phyloP scores from a whole-genome alignment of 1,284 basidiomycete genomes.

The Gymnopus androsaceus region DNA sequence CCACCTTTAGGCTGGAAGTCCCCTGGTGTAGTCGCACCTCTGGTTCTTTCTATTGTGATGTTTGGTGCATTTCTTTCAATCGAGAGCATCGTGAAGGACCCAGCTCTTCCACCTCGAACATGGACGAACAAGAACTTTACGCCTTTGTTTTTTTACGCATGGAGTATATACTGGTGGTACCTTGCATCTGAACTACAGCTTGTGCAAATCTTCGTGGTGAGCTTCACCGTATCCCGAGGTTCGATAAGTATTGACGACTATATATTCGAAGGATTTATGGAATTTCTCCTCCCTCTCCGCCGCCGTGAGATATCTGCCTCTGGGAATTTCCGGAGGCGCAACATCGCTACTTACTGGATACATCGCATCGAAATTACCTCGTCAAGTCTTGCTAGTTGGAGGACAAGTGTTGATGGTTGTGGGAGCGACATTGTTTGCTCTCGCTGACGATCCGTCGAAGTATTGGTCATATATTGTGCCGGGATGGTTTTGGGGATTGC shows the following conservation, averaged over 20 bases:
- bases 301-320: conserved; percentile 19
- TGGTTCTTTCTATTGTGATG: conserved; percentile 22
- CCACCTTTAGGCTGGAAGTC: conserved; percentile 20
- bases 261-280: conserved; percentile 18
- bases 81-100: conserved; percentile 20
- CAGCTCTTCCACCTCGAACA: conserved; percentile 20
- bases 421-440: conserved; percentile 21
- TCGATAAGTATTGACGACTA: neutral
- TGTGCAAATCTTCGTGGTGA: conserved; percentile 10
- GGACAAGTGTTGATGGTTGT: conserved; percentile 21
- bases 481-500: conserved; percentile 20
- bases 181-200: conserved; percentile 16
- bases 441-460: conserved; percentile 18
- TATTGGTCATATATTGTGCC: conserved; percentile 24
- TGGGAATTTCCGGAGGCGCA: conserved; percentile 18
- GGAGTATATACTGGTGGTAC: conserved; percentile 24
- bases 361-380: conserved; percentile 18
- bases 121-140: conserved; percentile 22
- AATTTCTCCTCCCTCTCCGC: conserved; percentile 14
- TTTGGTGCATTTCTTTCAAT: conserved; percentile 19
- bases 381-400: conserved; percentile 14
- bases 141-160: conserved; percentile 23
- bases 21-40: conserved; percentile 20
- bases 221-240: neutral
- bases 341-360: conserved; percentile 16